phyloP scores from a whole-genome alignment of 108 stramenopile species.

The Phaeodactylum tricornutum region DNA sequence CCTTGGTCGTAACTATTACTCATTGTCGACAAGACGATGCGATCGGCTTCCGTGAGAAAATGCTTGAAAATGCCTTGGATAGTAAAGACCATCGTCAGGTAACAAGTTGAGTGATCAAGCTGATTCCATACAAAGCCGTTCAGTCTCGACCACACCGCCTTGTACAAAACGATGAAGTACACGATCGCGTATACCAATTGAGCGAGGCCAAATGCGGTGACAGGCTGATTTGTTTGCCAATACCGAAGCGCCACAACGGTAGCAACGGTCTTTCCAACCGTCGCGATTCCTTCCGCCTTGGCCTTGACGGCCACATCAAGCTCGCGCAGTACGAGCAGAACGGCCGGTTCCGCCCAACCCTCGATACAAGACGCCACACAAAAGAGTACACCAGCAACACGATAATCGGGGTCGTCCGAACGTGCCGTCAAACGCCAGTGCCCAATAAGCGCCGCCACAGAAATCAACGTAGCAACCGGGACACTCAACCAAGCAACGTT shows the following conservation, averaged over 20 bases:
- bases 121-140: slow-evolving; percentile 1
- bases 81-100: slow-evolving; percentile 48
- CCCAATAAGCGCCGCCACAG: slow-evolving; percentile 18
- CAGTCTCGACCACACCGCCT: slow-evolving; percentile 8
- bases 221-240: slow-evolving; percentile 22
- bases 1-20: slow-evolving; percentile 72
- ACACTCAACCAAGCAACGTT: slow-evolving; percentile 38
- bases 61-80: slow-evolving; percentile 82
- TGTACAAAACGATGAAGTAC: slow-evolving; percentile 41
- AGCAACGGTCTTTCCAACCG: slow-evolving; percentile 40
- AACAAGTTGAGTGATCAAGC: slow-evolving; percentile 33
- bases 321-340: slow-evolving; percentile 47
- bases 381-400: slow-evolving; percentile 62
- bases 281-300: slow-evolving; percentile 64
- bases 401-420: slow-evolving; percentile 38
- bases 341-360: slow-evolving; percentile 59
- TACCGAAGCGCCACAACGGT: slow-evolving; percentile 28
- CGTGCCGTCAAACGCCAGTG: slow-evolving; percentile 11
- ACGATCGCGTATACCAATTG: slow-evolving; percentile 60
- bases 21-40: slow-evolving; percentile 46
- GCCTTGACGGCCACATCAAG: slow-evolving; percentile 51
- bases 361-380: slow-evolving; percentile 68
- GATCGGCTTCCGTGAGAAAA: slow-evolving; percentile 77
- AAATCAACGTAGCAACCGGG: slow-evolving; percentile 15
- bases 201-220: slow-evolving; percentile 67